Evolutionary conservation across 805 yeast genomes (phyloP), one percentile per base, ranked within the genome.

Genomic region (Candida tibetensis): DNA sequence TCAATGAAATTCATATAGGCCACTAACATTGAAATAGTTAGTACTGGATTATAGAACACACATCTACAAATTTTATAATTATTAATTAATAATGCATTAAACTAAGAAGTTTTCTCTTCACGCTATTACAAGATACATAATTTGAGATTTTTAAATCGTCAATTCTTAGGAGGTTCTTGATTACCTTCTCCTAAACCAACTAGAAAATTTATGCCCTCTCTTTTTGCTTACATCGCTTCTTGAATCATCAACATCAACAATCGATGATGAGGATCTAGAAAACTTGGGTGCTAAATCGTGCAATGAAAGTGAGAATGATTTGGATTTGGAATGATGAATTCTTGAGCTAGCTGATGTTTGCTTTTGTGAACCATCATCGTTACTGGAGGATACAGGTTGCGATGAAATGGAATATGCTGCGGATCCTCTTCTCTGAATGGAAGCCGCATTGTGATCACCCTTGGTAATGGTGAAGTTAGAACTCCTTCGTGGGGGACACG

Each of bases 141-240:
- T n/a, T n/a, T n/a, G n/a, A n/a, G n/a, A n/a, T n/a, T n/a, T n/a
- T n/a, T n/a, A n/a, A n/a, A n/a, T n/a, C n/a, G n/a, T n/a, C n/a
- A n/a, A n/a, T n/a, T n/a, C n/a, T n/a, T n/a, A n/a, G n/a, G n/a
- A n/a, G n/a, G n/a, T n/a, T n/a, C n/a, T n/a, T n/a, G n/a, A n/a
- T n/a, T n/a, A n/a, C 10, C 25, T 49, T 34, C 46, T 51, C 33
- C 46, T 48, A 21, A 60, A 54, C 64, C 64, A 60, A 13, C 37
- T 47, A 17, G 53, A 40, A 17, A 59, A 40, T 39, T 44, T 56
- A 19, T 44, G 45, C 8, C 52, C 45, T 22, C 46, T 46, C 28
- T 39, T 42, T 34, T 42, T 52, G n/a, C 33, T 47, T 31, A 29
- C 39, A 32, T 45, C 42, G 25, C 23, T 33, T 28, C 34, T 47